Base-by-base conservation (phyloP, 2,329 filamentous ascomycete genomes). In the Magnaporthiopsis incrustans region DNA sequence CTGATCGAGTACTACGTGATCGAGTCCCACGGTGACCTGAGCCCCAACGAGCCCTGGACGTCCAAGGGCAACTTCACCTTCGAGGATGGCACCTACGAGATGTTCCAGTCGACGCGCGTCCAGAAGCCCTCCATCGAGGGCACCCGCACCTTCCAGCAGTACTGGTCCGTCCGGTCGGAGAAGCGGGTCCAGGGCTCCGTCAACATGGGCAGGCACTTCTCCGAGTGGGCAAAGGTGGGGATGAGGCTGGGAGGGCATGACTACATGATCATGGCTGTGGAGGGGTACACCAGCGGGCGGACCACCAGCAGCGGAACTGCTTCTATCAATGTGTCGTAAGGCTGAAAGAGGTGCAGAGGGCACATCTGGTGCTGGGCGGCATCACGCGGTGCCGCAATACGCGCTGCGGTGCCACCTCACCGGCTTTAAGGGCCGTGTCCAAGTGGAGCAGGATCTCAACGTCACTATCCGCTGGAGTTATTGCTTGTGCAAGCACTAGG, bases 1-100 rank as follows among this genome's bases (percentile, higher is more conserved):
- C 73, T 84, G n/a, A 76, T 85, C 70, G 83, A 85, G 68, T 85
- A 85, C 75, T 85, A 85, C 74, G 80, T 86, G 65, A 76, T 85
- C 67, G 83, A 86, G 66, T 72, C 76, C 15, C 81, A 79, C 70
- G 81, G 79, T 66, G 77, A 76, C 57, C 79, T 83, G 69, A 76
- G 81, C 59, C 80, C 81, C 1, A 76, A 76, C 64, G 77, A 78
- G 68, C 81, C 76, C 25, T 77, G 77, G 67, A 78, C 75, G 1
- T 74, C 75, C 66, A 81, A 81, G 70, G 83, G 82, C 32, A 78
- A 78, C 64, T 77, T 86, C 66, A 78, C 75, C 25, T 74, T 73
- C 26, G 83, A 84, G 56, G 83, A 82, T 57, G 77, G 78, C 18
- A 79, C 76, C 4, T 86, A 85, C 72, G 77, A 82, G 63, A 77